Evolutionary conservation across 345 rosid genomes (phyloP), one percentile per base, ranked within the genome.

Genomic region (Moricandia arvensis): DNA sequence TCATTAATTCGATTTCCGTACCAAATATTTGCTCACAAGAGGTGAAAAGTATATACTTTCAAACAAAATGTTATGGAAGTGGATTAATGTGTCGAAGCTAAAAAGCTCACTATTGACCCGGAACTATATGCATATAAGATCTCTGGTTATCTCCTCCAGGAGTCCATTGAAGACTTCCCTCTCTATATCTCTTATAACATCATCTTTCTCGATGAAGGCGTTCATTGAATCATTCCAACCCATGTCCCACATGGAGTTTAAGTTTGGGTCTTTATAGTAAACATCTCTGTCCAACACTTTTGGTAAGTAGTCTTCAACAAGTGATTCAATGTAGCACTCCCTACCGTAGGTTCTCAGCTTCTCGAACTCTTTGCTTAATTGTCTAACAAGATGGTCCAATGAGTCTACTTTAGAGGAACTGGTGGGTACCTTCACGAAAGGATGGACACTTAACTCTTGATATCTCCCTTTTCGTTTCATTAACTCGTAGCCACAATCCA

Each of bases 191-290:
- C 86, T 87, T 37, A 82, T 66, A 69, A 88, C 88, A 47, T 92
- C 96, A 33, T 90, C 92, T 73, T 85, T 89, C 74, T 89, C 96
- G 17, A 82, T 67, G 68, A 85, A 84, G 13, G 82, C 82, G 27
- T 74, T 38, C 86, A 70, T 80, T 37, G 29, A 71, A 38, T 72
- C 76, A 7, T 85, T 80, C 99, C 99, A 92, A 12, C 93, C 93
- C 69, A 80, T 77, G 53, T 95, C 98, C 97, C 99, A 92, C 94
- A 89, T 90, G 43, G 90, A 90, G 78, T 89, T 89, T 65, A 90
- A 30, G 75, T 85, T 93, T 12, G 88, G 86, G 31, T 87, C 86
- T 64, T 78, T 78, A 66, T 75, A 41, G 31, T 83, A 13, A 34
- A 95, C 78, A 75, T 95, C 98, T 35, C 63, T 68, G 71, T 86